phyloP scores from a whole-genome alignment of 306 rosid genomes.

The Corylus heterophylla region DNA sequence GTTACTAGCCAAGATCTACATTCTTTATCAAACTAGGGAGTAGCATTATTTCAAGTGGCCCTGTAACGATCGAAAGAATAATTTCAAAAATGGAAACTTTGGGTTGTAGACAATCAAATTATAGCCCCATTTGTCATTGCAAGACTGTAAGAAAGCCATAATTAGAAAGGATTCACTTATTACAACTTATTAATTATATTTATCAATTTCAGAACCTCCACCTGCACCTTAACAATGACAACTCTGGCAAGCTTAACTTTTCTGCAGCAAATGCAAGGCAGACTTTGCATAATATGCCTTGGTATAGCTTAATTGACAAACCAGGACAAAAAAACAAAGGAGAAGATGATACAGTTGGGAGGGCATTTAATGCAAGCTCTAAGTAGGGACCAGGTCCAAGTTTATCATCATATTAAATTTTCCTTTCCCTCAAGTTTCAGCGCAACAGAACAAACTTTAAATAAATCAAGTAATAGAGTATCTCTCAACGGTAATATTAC shows the following conservation, averaged over 20 bases:
- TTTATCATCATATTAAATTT: not conserved
- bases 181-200: not conserved
- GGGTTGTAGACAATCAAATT: not conserved
- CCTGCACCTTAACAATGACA: not conserved
- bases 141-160: not conserved
- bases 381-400: not conserved
- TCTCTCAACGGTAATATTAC: slow-evolving; percentile 3
- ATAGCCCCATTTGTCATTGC: not conserved
- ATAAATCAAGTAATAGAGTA: not conserved
- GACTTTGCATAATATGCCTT: not conserved
- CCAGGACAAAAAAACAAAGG: not conserved
- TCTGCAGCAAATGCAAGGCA: not conserved
- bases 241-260: not conserved
- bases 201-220: not conserved
- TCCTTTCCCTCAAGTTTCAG: not conserved
- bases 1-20: not conserved
- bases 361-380: slow-evolving; percentile 1
- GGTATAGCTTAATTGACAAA: not conserved
- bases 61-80: not conserved
- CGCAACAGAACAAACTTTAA: not conserved
- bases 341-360: not conserved
- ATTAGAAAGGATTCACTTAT: not conserved
- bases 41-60: not conserved
- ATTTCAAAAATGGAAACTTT: not conserved
- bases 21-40: not conserved